phyloP scores from a whole-genome alignment of 2,329 filamentous ascomycete species.

The Fusarium illudens region DNA sequence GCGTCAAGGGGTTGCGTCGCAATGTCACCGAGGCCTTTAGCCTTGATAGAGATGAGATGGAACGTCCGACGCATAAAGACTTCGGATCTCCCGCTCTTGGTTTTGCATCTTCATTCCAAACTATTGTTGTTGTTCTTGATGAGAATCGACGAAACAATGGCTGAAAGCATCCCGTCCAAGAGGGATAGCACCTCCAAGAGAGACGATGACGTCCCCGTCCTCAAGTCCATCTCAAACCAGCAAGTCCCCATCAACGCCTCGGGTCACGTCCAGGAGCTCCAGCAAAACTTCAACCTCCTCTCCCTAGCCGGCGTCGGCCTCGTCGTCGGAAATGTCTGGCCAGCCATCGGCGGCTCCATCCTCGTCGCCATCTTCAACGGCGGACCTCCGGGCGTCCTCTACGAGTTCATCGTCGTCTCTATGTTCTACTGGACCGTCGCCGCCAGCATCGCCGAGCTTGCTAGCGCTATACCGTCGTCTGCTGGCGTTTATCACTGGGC shows the following conservation, averaged over 20 bases:
- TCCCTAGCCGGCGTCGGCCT: conserved; percentile 53
- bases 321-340: conserved; percentile 55
- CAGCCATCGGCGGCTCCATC: conserved; percentile 54
- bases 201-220: not conserved
- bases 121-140: not conserved
- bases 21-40: not conserved
- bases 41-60: not conserved
- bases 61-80: not conserved
- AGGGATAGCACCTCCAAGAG: conserved; percentile 17
- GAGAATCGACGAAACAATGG: conserved; percentile 2
- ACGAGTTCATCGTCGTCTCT: conserved; percentile 63
- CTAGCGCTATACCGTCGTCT: conserved; percentile 68
- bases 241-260: conserved; percentile 48
- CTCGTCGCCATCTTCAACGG: conserved; percentile 66
- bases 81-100: not conserved
- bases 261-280: conserved; percentile 52
- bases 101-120: not conserved
- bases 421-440: conserved; percentile 67
- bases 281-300: conserved; percentile 51
- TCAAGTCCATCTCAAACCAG: conserved; percentile 6
- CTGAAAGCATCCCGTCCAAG: conserved; percentile 11
- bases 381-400: conserved; percentile 68
- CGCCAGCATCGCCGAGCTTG: conserved; percentile 67
- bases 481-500: conserved; percentile 71
- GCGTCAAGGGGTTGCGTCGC: conserved; percentile 4